Conservation (phyloP, 768 basidiomycete genomes). For the Amanita muscaria region DNA sequence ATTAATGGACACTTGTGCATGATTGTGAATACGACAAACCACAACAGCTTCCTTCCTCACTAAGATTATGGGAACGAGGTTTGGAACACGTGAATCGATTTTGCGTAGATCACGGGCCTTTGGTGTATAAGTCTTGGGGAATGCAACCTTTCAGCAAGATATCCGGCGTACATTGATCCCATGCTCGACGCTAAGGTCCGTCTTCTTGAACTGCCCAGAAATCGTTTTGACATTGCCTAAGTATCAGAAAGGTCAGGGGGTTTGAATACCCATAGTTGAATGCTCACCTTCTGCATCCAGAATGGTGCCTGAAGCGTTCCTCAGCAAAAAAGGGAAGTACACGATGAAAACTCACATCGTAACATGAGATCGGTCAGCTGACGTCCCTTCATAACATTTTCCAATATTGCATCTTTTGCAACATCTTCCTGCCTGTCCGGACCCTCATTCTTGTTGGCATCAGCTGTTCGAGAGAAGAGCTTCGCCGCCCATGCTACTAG, state of each 20-base stretch:
- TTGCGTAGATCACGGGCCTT: slow-evolving; percentile 94
- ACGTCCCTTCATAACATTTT: slow-evolving; percentile 80
- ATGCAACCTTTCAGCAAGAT: slow-evolving; percentile 11
- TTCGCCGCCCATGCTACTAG: background rate
- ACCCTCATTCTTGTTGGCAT: background rate
- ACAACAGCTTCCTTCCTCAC: slow-evolving; percentile 82
- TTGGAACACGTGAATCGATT: slow-evolving; percentile 90
- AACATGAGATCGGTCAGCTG: slow-evolving; percentile 87
- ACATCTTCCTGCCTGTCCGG: slow-evolving; percentile 3
- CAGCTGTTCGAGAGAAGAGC: background rate
- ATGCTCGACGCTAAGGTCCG: slow-evolving; percentile 82
- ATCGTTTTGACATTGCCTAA: slow-evolving; percentile 80
- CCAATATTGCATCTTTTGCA: slow-evolving; percentile 64
- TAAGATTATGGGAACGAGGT: slow-evolving; percentile 90
- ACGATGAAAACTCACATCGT: slow-evolving; percentile 56
- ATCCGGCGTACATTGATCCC: slow-evolving; percentile 69
- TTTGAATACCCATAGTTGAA: slow-evolving; percentile 14
- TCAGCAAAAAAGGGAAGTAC: slow-evolving; percentile 7
- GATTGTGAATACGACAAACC: slow-evolving; percentile 33
- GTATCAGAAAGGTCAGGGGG: slow-evolving; percentile 13
- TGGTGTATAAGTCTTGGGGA: slow-evolving; percentile 13
- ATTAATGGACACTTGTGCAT: slow-evolving; percentile 5
- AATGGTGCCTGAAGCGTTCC: slow-evolving; percentile 56
- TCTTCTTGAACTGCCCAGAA: slow-evolving; percentile 84
- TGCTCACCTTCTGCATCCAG: slow-evolving; percentile 73